Base-by-base conservation (phyloP, 257 asterid species). In the Leonotis leonurus region DNA sequence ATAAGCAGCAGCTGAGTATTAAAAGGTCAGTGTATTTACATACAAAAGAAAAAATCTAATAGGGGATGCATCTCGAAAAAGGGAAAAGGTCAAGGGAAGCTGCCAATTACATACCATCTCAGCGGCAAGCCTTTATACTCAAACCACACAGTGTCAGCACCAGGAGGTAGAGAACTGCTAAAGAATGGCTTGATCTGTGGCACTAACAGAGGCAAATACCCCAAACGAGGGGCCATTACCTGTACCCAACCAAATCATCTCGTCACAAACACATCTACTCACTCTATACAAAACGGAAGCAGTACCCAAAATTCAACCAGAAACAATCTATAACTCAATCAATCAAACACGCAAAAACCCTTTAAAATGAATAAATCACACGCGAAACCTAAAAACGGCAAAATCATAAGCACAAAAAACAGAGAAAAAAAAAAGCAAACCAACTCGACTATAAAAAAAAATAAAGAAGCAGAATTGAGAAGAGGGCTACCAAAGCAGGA, bases 81-180 rank as follows among this genome's bases (percentile, higher is more conserved):
- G n/a, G n/a, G n/a, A n/a, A n/a, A n/a, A n/a, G 17, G 20, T 53
- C 64, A 64, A 45, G 54, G 41, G 26, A 52, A 33, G 29, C 53
- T 6, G 68, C 51, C 17, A 13, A 29, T 32, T 27, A 54, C 78
- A 40, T 78, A 91, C 99, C 99, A 93, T 72, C 87, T 93, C 75
- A 93, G 94, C 36, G 99, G 99, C 76, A 92, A 78, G 14, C 97
- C 99, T 73, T 81, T 85, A 83, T 89, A 89, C 75, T 92, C 99
- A 68, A 92, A 89, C 99, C 99, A 92, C 51, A 92, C 89, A 35
- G 96, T 92, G 80, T 93, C 99, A 53, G 71, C 89, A 39, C 97
- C 99, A 39, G 99, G 96, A 49, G 99, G 99, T 63, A 90, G 95
- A 43, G 86, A 70, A 69, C 85, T 75, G 76, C 89, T 84, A 82